Evolutionary conservation across 2,329 filamentous ascomycete genomes (phyloP).

Genomic region (Aspergillus neoniger): DNA sequence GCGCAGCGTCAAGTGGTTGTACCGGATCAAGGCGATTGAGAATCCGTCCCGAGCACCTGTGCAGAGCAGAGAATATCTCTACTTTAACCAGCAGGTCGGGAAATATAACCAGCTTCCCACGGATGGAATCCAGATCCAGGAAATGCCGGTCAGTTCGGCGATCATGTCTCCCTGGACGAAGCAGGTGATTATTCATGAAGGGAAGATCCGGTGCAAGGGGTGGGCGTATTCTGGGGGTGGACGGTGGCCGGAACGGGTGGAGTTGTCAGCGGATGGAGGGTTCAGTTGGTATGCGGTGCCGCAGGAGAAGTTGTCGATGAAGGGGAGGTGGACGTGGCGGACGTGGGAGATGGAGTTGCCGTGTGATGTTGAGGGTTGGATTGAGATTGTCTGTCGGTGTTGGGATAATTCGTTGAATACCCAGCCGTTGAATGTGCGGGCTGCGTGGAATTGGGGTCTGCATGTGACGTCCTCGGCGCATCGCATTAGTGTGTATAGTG

Average conservation of each 20-base stretch:
- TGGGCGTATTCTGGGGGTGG: conserved; percentile 63
- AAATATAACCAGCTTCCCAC: conserved; percentile 65
- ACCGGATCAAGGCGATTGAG: conserved; percentile 62
- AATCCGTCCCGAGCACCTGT: conserved; percentile 61
- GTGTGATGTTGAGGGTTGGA: conserved; percentile 63
- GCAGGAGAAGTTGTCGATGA: conserved; percentile 60
- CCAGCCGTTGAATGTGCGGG: conserved; percentile 57
- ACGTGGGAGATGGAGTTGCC: conserved; percentile 65
- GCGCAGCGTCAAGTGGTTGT: conserved; percentile 64
- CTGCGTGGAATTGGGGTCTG: conserved; percentile 53
- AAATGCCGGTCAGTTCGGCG: conserved; percentile 69
- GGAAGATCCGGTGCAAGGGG: conserved; percentile 58
- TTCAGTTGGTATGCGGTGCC: conserved; percentile 67
- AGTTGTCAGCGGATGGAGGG: conserved; percentile 65
- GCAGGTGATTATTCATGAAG: conserved; percentile 62
- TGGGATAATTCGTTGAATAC: conserved; percentile 66
- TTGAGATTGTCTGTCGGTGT: conserved; percentile 60
- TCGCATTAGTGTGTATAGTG: conserved; percentile 41
- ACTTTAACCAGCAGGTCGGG: conserved; percentile 68
- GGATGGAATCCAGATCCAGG: conserved; percentile 68
- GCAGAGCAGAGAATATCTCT: conserved; percentile 66
- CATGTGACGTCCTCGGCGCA: conserved; percentile 44
- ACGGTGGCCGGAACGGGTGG: conserved; percentile 63
- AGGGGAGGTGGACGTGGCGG: conserved; percentile 66
- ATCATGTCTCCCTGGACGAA: conserved; percentile 66